phyloP scores from a whole-genome alignment of 1,284 basidiomycete species.

The Chalciporus sp. region DNA sequence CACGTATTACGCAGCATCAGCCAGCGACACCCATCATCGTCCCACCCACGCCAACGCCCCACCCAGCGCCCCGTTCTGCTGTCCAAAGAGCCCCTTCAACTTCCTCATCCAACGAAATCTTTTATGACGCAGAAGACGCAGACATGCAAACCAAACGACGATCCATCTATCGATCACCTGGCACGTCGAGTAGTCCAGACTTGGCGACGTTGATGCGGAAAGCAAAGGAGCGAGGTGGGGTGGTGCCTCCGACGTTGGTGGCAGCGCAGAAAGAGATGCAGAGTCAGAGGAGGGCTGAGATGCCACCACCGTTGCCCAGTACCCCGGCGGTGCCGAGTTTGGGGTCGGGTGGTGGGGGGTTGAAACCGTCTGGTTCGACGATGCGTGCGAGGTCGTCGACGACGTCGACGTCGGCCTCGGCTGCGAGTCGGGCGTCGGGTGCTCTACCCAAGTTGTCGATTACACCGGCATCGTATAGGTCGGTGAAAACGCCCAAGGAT shows the following conservation, averaged over 20 bases:
- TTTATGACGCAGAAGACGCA: slow-evolving; percentile 64
- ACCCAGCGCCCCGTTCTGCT: slow-evolving; percentile 34
- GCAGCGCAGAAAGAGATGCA: slow-evolving; percentile 41
- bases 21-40: slow-evolving; percentile 54
- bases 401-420: slow-evolving; percentile 19
- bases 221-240: slow-evolving; percentile 66
- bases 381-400: slow-evolving; percentile 40
- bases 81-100: slow-evolving; percentile 37
- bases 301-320: slow-evolving; percentile 50
- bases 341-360: background rate
- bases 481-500: slow-evolving; percentile 30
- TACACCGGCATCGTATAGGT: slow-evolving; percentile 26
- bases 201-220: slow-evolving; percentile 82
- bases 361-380: slow-evolving; percentile 14
- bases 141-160: slow-evolving; percentile 74
- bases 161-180: slow-evolving; percentile 84
- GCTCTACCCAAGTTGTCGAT: slow-evolving; percentile 34
- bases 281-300: slow-evolving; percentile 43
- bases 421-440: slow-evolving; percentile 7
- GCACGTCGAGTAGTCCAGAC: slow-evolving; percentile 87
- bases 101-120: slow-evolving; percentile 54
- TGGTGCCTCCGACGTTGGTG: slow-evolving; percentile 36
- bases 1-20: slow-evolving; percentile 36
- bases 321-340: background rate
- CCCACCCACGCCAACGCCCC: slow-evolving; percentile 56